Conservation (phyloP, 2,329 filamentous ascomycete species). For the Xylariaceae sp. region DNA sequence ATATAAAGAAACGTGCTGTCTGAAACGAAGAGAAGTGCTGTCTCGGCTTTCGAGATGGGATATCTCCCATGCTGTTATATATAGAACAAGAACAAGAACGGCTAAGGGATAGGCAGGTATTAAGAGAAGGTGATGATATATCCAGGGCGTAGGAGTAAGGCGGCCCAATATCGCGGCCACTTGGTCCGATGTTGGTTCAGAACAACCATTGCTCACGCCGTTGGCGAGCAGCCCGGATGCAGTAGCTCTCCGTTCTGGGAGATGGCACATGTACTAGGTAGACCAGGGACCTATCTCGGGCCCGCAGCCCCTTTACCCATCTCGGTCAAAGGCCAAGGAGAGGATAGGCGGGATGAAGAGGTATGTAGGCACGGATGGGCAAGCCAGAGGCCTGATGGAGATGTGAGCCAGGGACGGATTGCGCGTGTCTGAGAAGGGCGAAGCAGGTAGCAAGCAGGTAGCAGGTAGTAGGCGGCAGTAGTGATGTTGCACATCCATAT, state of each 20-base stretch:
- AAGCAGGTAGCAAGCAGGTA: no score
- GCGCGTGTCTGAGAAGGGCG: constrained; percentile 2
- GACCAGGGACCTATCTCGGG: constrained; percentile 4
- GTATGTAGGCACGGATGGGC: constrained; percentile 2
- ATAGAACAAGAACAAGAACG: no score
- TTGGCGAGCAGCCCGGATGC: not conserved
- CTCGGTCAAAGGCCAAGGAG: constrained; percentile 3
- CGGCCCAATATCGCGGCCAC: constrained; percentile 19
- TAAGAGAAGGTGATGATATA: constrained; percentile 3
- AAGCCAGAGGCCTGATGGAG: constrained; percentile 3
- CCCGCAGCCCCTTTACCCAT: constrained; percentile 7
- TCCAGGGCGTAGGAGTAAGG: not conserved
- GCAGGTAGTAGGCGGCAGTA: no score
- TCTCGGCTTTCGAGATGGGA: no score
- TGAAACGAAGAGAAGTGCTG: no score
- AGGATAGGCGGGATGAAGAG: not conserved
- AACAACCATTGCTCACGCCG: constrained; percentile 1
- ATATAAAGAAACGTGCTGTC: no score
- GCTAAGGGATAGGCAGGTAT: constrained; percentile 10
- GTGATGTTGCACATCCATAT: not conserved
- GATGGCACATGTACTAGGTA: constrained; percentile 2
- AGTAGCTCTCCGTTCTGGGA: constrained; percentile 3
- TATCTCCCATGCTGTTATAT: no score
- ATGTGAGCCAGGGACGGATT: not conserved
- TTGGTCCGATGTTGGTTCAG: constrained; percentile 19